These are phyloP conservation scores for Bifiguratus adelaidae DNA, from an alignment of 192 early-diverging fungal genomes.

Conservation along the genomic window DNA sequence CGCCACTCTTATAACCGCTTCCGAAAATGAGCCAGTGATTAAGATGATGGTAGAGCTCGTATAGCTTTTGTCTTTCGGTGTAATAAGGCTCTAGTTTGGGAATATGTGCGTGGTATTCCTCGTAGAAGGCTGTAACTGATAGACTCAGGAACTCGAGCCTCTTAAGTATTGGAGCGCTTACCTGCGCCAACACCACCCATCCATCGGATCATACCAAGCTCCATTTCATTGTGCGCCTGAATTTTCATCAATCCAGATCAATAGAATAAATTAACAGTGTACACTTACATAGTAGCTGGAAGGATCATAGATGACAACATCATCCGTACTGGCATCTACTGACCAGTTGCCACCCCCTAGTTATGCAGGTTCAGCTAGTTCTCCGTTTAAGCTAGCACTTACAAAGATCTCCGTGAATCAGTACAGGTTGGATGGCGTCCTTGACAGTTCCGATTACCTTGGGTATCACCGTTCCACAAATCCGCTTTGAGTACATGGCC, in stretches of 20 bases:
- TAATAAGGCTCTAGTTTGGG: conserved; percentile 10
- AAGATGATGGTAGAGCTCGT: conserved; percentile 16
- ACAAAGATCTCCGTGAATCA: conserved; percentile 18
- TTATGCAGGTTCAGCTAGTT: not conserved
- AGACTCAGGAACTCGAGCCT: not conserved
- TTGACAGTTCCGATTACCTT: conserved; percentile 1
- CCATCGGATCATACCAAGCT: conserved; percentile 14
- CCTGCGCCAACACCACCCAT: conserved; percentile 7
- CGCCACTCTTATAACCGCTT: conserved; percentile 4
- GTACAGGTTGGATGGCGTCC: conserved; percentile 8
- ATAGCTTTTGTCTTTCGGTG: conserved; percentile 9
- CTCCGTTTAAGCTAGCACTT: not conserved
- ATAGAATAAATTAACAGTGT: not conserved
- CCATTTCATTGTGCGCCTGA: conserved; percentile 11
- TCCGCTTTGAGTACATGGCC: not conserved
- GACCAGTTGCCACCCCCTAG: conserved; percentile 16
- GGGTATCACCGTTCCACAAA: conserved; percentile 9
- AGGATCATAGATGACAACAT: conserved; percentile 14
- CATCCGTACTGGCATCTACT: conserved; percentile 6
- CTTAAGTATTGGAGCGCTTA: not conserved
- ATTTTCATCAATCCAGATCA: not conserved
- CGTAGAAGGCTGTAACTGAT: conserved; percentile 10
- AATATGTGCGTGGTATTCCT: conserved; percentile 15
- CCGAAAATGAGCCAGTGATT: conserved; percentile 19
- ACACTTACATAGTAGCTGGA: conserved; percentile 9